These are phyloP conservation scores for Starmerella apicola DNA, from an alignment of 805 yeast species.

Conservation along the genomic window DNA sequence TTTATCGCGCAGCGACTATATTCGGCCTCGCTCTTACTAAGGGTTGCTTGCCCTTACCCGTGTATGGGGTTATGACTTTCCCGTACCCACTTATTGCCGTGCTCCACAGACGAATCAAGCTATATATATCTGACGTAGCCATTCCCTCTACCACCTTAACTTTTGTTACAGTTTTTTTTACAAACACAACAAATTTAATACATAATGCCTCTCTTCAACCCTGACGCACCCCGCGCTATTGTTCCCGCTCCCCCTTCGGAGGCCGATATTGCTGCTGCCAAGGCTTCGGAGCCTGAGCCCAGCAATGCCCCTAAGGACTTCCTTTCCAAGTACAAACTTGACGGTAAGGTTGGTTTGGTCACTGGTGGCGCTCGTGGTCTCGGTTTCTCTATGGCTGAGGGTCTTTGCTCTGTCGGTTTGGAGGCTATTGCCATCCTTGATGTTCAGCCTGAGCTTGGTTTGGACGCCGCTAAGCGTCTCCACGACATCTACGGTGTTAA, in stretches of 20 bases:
- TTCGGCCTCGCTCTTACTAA: too few species aligned
- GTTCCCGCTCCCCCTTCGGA: constrained; percentile 33
- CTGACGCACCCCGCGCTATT: constrained; percentile 24
- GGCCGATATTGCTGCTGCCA: constrained; percentile 30
- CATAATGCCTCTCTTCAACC: constrained; percentile 6
- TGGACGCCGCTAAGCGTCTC: constrained; percentile 47
- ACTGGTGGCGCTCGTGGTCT: constrained; percentile 64
- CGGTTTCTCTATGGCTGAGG: constrained; percentile 49
- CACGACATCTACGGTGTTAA: constrained; percentile 40
- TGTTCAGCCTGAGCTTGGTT: constrained; percentile 49
- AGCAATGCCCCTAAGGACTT: constrained; percentile 30
- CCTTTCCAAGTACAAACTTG: constrained; percentile 38
- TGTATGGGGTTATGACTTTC: too few species aligned
- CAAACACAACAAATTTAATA: background rate
- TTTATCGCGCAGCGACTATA: too few species aligned
- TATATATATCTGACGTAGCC: too few species aligned
- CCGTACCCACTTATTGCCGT: too few species aligned
- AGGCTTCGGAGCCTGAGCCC: constrained; percentile 25
- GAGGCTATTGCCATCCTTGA: constrained; percentile 43
- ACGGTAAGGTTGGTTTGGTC: constrained; percentile 49
- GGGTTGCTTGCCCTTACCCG: too few species aligned
- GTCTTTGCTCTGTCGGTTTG: constrained; percentile 42
- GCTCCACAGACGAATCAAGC: too few species aligned
- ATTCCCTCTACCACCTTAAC: too few species aligned
- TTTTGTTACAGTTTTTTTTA: too few species aligned